Base-by-base conservation (phyloP, 305 asterid genomes). In the Ilex paraguariensis region DNA sequence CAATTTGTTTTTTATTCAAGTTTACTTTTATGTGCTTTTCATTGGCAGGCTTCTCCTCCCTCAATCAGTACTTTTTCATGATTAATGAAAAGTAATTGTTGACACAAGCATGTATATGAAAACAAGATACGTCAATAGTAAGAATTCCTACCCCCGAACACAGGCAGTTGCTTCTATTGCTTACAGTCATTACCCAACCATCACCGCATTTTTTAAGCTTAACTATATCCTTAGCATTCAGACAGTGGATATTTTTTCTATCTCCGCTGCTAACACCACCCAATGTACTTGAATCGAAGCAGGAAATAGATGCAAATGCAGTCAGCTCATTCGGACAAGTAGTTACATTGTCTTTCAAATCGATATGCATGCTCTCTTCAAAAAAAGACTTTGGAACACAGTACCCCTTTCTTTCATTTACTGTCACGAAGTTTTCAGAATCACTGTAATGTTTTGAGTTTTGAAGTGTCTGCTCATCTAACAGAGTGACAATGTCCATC, bases 141-240 rank as follows among this genome's bases (percentile, higher is more conserved):
- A n/a, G 58, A 61, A 62, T 40, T 42, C 62, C 31, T 71, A 88
- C 95, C 88, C 81, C 78, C 40, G 82, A 79, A 79, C 98, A 91
- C 59, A 71, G 70, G 78, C 95, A 88, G 60, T 65, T 75, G 72
- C 71, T 77, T 42, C 59, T 21, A 69, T 76, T 75, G 16, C 32
- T 71, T 51, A 57, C 69, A 64, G 60, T 57, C 59, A 55, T 61
- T 40, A 56, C 67, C 74, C 66, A 68, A 71, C 65, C 75, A 57
- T 71, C 57, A 13, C 71, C 83, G 71, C 96, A 91, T 73, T 75
- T 91, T 59, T 56, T 76, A 54, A 82, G 85, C 83, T 85, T 78
- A 49, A 87, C 63, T 59, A 91, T 77, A 79, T 87, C 88, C 67
- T 78, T 79, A 28, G 95, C 92, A 78, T 76, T 74, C 76, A 91